These are phyloP conservation scores for Monosporozyma aquatica DNA, from an alignment of 805 yeast species.

Conservation along the genomic window DNA sequence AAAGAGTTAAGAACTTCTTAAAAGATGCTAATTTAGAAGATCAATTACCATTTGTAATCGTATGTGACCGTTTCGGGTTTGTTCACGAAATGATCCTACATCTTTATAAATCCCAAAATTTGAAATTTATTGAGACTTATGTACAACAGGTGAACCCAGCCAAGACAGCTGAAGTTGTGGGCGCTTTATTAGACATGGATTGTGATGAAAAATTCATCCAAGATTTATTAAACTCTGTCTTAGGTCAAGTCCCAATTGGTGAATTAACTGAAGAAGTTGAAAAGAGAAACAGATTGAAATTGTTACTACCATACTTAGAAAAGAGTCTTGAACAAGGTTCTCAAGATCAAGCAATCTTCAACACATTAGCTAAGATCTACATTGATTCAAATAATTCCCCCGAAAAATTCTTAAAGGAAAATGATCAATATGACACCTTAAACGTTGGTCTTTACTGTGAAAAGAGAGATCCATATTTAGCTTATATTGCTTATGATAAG, in stretches of 20 bases:
- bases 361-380: slow-evolving; percentile 94
- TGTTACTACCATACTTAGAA: slow-evolving; percentile 87
- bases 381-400: slow-evolving; percentile 97
- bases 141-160: slow-evolving; percentile 97
- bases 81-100: slow-evolving; percentile 90
- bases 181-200: slow-evolving; percentile 93
- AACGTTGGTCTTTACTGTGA: slow-evolving; percentile 98
- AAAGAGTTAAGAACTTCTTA: slow-evolving; percentile 92
- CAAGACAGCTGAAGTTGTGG: slow-evolving; percentile 92
- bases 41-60: slow-evolving; percentile 92
- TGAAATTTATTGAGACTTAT: slow-evolving; percentile 94
- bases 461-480: slow-evolving; percentile 96
- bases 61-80: slow-evolving; percentile 84
- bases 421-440: slow-evolving; percentile 80
- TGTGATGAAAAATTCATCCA: slow-evolving; percentile 88
- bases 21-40: slow-evolving; percentile 91
- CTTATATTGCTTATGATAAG: slow-evolving; percentile 94
- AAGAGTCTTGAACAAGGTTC: slow-evolving; percentile 76
- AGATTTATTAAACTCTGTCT: slow-evolving; percentile 67
- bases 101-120: slow-evolving; percentile 89
- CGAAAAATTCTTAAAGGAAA: slow-evolving; percentile 90
- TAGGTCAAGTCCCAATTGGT: slow-evolving; percentile 89
- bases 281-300: slow-evolving; percentile 87
- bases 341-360: slow-evolving; percentile 83
- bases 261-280: slow-evolving; percentile 91